Conservation (phyloP, 495 filamentous ascomycete species). For the Pseudevernia furfuracea region DNA sequence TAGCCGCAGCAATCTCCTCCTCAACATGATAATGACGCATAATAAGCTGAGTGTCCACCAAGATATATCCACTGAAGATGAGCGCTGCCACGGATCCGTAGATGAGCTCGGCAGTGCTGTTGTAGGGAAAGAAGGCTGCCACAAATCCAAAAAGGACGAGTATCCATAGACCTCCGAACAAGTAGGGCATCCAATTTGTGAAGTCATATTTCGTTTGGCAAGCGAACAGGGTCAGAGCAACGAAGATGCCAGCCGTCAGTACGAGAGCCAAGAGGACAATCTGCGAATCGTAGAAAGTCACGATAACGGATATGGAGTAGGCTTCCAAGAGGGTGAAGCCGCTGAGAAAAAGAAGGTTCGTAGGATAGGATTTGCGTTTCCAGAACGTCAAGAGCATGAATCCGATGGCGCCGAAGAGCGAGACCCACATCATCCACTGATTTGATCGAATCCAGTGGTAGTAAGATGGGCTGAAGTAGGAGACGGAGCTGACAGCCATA, state of each 20-base stretch:
- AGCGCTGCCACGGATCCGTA: conserved; percentile 76
- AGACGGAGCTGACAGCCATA: conserved; percentile 66
- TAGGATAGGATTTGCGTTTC: conserved; percentile 96
- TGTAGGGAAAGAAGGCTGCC: conserved; percentile 72
- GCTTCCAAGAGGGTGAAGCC: conserved; percentile 90
- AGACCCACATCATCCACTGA: conserved; percentile 75
- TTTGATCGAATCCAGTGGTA: conserved; percentile 80
- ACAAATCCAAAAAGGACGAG: conserved; percentile 90
- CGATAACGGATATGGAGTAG: conserved; percentile 85
- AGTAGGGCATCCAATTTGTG: conserved; percentile 89
- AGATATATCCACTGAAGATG: conserved; percentile 87
- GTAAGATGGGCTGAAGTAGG: conserved; percentile 76
- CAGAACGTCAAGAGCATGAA: conserved; percentile 89
- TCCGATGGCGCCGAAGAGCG: conserved; percentile 68
- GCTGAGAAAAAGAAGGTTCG: conserved; percentile 85
- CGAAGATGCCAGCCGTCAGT: conserved; percentile 87
- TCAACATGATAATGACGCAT: conserved; percentile 95
- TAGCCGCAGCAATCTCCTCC: conserved; percentile 95
- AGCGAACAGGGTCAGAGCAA: conserved; percentile 86
- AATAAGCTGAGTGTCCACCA: conserved; percentile 93
- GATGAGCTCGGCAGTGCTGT: conserved; percentile 67
- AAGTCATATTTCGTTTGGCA: conserved; percentile 99
- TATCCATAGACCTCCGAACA: conserved; percentile 85
- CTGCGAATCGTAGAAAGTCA: conserved; percentile 70
- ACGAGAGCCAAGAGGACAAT: conserved; percentile 87